phyloP scores from a whole-genome alignment of 441 rosid genomes.

The Erodium texanum region DNA sequence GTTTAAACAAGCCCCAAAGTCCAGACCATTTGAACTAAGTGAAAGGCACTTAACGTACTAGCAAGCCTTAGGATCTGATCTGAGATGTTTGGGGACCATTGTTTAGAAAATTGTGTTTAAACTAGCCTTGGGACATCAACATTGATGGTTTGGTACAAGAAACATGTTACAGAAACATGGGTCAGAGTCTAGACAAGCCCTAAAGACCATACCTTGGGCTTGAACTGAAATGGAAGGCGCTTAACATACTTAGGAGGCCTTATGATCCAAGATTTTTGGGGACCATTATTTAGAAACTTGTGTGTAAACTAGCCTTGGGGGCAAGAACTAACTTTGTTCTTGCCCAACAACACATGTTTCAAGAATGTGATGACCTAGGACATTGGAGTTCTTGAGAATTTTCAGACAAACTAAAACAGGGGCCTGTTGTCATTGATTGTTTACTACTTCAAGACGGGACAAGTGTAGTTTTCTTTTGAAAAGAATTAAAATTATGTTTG shows the following conservation, averaged over 20 bases:
- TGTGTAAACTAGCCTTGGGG: not conserved
- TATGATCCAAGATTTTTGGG: not conserved
- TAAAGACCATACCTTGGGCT: not conserved
- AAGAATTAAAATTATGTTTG: too few species aligned
- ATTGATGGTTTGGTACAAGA: not conserved
- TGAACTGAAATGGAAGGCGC: not conserved
- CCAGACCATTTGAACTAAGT: not conserved
- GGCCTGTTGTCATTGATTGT: not conserved
- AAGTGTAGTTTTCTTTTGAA: too few species aligned
- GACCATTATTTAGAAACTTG: not conserved
- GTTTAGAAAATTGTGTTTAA: not conserved
- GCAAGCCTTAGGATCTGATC: not conserved
- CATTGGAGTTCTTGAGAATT: not conserved
- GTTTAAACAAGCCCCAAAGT: not conserved
- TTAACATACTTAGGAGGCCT: not conserved
- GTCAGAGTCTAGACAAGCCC: not conserved
- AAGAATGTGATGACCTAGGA: not conserved
- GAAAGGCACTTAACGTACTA: not conserved
- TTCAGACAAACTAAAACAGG: not conserved
- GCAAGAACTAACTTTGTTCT: not conserved
- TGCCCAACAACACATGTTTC: not conserved
- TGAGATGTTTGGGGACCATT: not conserved
- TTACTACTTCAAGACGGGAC: too few species aligned
- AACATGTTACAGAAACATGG: not conserved
- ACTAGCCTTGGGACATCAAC: not conserved